Evolutionary conservation across 768 basidiomycete species (phyloP), one percentile per base, ranked within the genome.

Genomic region (Scleroderma citrinum): DNA sequence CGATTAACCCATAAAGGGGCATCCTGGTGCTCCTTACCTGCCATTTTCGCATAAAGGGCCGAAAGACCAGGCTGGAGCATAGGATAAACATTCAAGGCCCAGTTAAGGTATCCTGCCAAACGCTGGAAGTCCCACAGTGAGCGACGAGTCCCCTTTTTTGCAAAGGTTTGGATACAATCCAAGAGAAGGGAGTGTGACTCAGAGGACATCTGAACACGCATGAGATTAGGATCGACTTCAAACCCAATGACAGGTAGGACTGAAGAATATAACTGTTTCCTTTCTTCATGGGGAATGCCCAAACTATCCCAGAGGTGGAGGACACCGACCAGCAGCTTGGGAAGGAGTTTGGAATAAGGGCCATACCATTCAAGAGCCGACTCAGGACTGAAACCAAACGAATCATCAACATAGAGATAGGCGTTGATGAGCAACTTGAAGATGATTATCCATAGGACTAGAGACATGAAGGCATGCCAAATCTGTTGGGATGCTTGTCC

Each of bases 41-140:
- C 23, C 0, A 68, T 69, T 46, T 75, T 74, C 0, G 52, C 46
- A 49, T 76, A 76, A 0, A 74, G 3, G 0, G 56, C 50, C 13
- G 48, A 65, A 0, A 77, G 56, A 0, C 54, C 60, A 0, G 73
- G 74, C 0, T 59, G 55, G 0, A 76, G 56, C 0, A 67, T 49
- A 0, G 73, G 73, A 40, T 58, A 72, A 2, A 67, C 66, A 44
- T 75, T 76, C 19, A 5, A 72, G 48, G 17, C 45, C 72, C 74
- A 76, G 48, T 73, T 76, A 12, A 69, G 34, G 53, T 62, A 69
- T 0, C 74, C 73, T 0, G 62, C 63, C 2, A 74, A 46, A 0
- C 35, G 34, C 44, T 69, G 69, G 19, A 63, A 73, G 0, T 69
- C 58, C 2, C 54, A 24, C 3, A 54, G 44, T 26, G 48, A 19